Percentiles rank a stretch among this genome's conserved stretches.
phyloP scores from a whole-genome alignment of 331 rosid genomes.

The Phaseolus coccineus region DNA sequence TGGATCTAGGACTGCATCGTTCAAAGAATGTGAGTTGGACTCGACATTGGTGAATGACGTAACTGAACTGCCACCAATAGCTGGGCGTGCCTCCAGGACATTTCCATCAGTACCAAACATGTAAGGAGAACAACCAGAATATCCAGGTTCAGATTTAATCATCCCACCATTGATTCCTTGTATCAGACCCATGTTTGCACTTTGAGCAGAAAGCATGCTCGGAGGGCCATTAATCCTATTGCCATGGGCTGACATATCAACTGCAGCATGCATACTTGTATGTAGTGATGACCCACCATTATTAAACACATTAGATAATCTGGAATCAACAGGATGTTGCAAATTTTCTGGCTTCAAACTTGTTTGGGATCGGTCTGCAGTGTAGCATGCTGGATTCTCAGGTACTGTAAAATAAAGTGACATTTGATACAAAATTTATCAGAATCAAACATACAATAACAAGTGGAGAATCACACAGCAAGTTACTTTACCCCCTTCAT shows the following conservation, averaged over 20 bases:
- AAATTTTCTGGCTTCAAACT: slow-evolving; percentile 66
- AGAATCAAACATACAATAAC: slow-evolving; percentile 23
- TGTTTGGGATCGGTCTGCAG: slow-evolving; percentile 57
- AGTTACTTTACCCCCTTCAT: slow-evolving; percentile 19
- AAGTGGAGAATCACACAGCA: slow-evolving; percentile 15
- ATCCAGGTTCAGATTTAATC: slow-evolving; percentile 82
- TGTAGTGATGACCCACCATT: slow-evolving; percentile 75
- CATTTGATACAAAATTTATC: not conserved
- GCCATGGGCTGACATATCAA: slow-evolving; percentile 67
- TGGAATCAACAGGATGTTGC: slow-evolving; percentile 68
- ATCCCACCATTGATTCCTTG: slow-evolving; percentile 83
- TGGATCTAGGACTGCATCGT: slow-evolving; percentile 62
- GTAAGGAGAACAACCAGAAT: slow-evolving; percentile 67
- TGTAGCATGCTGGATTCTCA: slow-evolving; percentile 69
- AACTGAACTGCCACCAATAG: slow-evolving; percentile 72
- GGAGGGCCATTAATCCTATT: slow-evolving; percentile 69
- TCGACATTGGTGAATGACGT: slow-evolving; percentile 63
- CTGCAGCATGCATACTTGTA: slow-evolving; percentile 64
- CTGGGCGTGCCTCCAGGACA: slow-evolving; percentile 66
- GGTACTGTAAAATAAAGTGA: slow-evolving; percentile 58
- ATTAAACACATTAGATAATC: slow-evolving; percentile 62
- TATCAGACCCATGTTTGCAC: slow-evolving; percentile 68
- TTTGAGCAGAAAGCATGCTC: slow-evolving; percentile 61
- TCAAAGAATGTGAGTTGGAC: slow-evolving; percentile 67
- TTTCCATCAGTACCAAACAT: slow-evolving; percentile 70